A percentile compares a stretch with the other conserved stretches of the same genome.
These are phyloP conservation scores for Diddensiella caesifluorescens DNA, from an alignment of 805 yeast genomes.

Conservation along the genomic window DNA sequence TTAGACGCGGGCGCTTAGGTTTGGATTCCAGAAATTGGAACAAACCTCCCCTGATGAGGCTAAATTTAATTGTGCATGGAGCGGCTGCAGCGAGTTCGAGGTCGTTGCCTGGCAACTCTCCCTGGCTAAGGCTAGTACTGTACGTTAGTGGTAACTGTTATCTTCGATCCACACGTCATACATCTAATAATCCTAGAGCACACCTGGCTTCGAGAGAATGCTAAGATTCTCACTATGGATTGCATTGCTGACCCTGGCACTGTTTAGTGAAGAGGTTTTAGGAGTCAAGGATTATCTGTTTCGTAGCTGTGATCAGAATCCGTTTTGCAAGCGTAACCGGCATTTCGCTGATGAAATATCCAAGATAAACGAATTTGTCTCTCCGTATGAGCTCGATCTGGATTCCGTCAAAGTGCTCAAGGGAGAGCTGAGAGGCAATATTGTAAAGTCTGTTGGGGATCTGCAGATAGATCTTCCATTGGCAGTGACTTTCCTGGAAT, in stretches of 20 bases:
- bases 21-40: too few relatives aligned
- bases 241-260: conserved; percentile 1
- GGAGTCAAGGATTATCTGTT: conserved; percentile 35
- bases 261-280: conserved; percentile 2
- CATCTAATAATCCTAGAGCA: too few relatives aligned
- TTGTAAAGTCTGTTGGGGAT: conserved; percentile 27
- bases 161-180: too few relatives aligned
- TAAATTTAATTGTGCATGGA: too few relatives aligned
- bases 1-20: too few relatives aligned
- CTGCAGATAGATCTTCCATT: conserved; percentile 46
- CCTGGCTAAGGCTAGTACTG: too few relatives aligned
- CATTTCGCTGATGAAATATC: conserved; percentile 49
- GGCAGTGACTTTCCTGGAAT: conserved; percentile 47
- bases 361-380: conserved; percentile 17
- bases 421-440: conserved; percentile 29
- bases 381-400: conserved; percentile 39
- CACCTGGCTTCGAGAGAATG: conserved; percentile 3
- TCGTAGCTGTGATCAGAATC: conserved; percentile 72
- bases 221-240: conserved; percentile 4
- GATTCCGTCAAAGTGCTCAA: conserved; percentile 28
- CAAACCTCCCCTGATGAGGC: not conserved
- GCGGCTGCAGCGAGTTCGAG: too few relatives aligned
- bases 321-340: conserved; percentile 79
- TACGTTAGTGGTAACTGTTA: too few relatives aligned
- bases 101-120: too few relatives aligned